Evolutionary conservation across 495 filamentous ascomycete species (phyloP).

Genomic region (Podospora fimiseda): DNA sequence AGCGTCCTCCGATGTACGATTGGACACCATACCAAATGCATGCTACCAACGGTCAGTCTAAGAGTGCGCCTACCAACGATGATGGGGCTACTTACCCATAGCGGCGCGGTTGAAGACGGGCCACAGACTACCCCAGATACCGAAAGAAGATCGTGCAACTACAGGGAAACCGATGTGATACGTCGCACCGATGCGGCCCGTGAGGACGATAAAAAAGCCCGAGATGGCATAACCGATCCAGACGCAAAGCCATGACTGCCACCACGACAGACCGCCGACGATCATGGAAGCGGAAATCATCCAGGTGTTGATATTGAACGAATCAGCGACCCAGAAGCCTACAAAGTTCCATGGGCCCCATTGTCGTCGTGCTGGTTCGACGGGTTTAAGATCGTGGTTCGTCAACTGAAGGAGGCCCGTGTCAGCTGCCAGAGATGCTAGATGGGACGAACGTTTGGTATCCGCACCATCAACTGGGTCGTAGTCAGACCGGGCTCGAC

Average conservation of each 20-base stretch:
- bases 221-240: slow-evolving; percentile 80
- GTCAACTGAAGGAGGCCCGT: slow-evolving; percentile 49
- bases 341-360: slow-evolving; percentile 89
- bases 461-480: slow-evolving; percentile 67
- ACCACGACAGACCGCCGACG: slow-evolving; percentile 76
- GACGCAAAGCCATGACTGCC: slow-evolving; percentile 90
- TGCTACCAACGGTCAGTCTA: slow-evolving; percentile 28
- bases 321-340: slow-evolving; percentile 89
- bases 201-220: slow-evolving; percentile 65
- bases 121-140: slow-evolving; percentile 85
- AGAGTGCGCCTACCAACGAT: neutral
- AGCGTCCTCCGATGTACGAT: slow-evolving; percentile 76
- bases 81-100: slow-evolving; percentile 48
- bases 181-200: slow-evolving; percentile 80
- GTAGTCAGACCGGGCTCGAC: slow-evolving; percentile 73
- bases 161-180: slow-evolving; percentile 90
- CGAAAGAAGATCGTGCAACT: slow-evolving; percentile 66
- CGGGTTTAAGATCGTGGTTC: slow-evolving; percentile 87
- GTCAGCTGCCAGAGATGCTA: neutral
- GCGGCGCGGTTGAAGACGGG: slow-evolving; percentile 84
- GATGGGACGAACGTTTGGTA: neutral
- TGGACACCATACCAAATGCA: slow-evolving; percentile 87
- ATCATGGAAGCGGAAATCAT: slow-evolving; percentile 88
- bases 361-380: slow-evolving; percentile 75
- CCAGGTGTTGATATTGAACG: slow-evolving; percentile 97